Percentiles rank a stretch among this genome's conserved stretches.
These are phyloP conservation scores for Carex sylvatica DNA, from an alignment of 202 grass and related monocot species.

Conservation along the genomic window DNA sequence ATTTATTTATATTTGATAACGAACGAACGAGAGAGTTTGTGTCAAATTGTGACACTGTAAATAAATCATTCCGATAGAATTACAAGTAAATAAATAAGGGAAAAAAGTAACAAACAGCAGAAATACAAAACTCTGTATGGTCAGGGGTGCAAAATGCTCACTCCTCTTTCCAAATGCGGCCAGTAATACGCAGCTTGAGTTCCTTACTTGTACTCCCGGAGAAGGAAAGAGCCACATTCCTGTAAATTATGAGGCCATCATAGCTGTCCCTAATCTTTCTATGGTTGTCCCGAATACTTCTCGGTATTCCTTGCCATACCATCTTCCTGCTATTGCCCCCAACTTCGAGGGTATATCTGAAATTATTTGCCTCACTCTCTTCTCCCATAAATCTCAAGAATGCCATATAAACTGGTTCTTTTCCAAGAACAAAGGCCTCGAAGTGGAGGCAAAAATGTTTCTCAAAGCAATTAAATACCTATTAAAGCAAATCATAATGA, in stretches of 20 bases:
- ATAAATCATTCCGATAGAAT: constrained; percentile 3
- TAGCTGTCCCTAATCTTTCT: constrained; percentile 79
- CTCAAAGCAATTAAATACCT: constrained; percentile 89
- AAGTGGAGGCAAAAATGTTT: constrained; percentile 91
- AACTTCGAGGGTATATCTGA: constrained; percentile 87
- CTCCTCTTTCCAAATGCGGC: constrained; percentile 85
- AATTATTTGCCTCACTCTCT: constrained; percentile 67
- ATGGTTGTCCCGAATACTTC: constrained; percentile 79
- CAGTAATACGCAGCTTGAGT: constrained; percentile 79
- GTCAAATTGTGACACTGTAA: constrained; percentile 18
- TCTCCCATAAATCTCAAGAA: constrained; percentile 91
- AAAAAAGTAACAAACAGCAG: background rate
- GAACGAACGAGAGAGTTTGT: background rate
- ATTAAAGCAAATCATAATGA: constrained; percentile 5
- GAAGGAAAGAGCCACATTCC: constrained; percentile 78
- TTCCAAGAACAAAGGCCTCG: constrained; percentile 78
- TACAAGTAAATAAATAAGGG: background rate
- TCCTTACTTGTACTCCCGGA: constrained; percentile 54
- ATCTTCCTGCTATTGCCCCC: constrained; percentile 62
- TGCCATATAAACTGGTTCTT: constrained; percentile 70
- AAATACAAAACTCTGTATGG: constrained; percentile 3
- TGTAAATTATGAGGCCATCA: constrained; percentile 79
- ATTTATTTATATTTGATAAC: background rate
- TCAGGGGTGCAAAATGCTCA: constrained; percentile 18
- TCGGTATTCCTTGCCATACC: constrained; percentile 69